phyloP scores from a whole-genome alignment of 116 monocot genomes.

The Iris pallida region DNA sequence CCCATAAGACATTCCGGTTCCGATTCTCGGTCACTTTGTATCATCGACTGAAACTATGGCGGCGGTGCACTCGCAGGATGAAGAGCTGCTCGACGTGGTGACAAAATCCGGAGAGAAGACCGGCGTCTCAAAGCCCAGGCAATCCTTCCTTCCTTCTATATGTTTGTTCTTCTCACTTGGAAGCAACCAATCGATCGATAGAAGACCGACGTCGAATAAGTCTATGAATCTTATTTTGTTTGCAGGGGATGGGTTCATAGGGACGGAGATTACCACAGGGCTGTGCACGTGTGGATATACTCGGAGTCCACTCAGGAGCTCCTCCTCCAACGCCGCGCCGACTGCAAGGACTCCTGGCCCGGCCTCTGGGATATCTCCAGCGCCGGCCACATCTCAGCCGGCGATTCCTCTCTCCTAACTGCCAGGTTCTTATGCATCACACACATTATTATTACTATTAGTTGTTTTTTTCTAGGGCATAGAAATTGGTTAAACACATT shows the following conservation, averaged over 20 bases:
- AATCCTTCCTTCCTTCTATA: neutral
- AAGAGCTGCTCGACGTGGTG: slow-evolving; percentile 83
- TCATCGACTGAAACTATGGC: neutral
- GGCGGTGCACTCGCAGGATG: slow-evolving; percentile 19
- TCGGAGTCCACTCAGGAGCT: slow-evolving; percentile 86
- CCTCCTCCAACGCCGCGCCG: slow-evolving; percentile 84
- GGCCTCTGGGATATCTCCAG: slow-evolving; percentile 94
- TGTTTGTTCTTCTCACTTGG: too few species aligned
- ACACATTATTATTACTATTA: too few species aligned
- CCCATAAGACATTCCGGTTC: slow-evolving; percentile 3
- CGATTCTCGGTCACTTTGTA: neutral
- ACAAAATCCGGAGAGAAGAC: slow-evolving; percentile 75
- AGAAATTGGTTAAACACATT: too few species aligned
- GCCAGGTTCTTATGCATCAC: slow-evolving; percentile 46
- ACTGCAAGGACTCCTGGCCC: slow-evolving; percentile 97
- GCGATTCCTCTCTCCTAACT: slow-evolving; percentile 68
- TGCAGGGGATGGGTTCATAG: slow-evolving; percentile 63
- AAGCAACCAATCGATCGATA: too few species aligned
- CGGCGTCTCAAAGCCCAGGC: slow-evolving; percentile 73
- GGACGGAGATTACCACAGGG: slow-evolving; percentile 90
- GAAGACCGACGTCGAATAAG: neutral
- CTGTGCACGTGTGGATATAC: slow-evolving; percentile 96
- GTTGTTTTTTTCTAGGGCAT: too few species aligned
- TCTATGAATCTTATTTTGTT: neutral
- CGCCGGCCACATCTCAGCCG: slow-evolving; percentile 90